These are phyloP conservation scores for Fusarium sp. DNA, from an alignment of 2,329 filamentous ascomycete genomes.

Conservation along the genomic window DNA sequence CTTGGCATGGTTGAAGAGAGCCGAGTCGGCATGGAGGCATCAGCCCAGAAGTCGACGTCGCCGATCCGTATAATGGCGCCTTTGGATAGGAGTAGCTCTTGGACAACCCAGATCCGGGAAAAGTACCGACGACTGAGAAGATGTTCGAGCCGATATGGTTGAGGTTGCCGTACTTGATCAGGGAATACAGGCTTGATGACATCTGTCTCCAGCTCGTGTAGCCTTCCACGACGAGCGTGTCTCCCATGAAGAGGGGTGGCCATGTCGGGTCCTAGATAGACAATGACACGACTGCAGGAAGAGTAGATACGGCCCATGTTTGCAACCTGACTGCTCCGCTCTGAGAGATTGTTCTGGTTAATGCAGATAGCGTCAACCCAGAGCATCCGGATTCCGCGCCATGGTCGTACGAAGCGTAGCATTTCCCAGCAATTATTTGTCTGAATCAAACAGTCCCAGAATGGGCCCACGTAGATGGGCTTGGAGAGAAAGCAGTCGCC, in stretches of 20 bases:
- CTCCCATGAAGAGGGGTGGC: background rate
- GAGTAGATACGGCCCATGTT: slow-evolving; percentile 3
- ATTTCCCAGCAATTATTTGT: slow-evolving; percentile 2
- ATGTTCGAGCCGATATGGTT: background rate
- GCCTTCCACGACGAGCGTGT: background rate
- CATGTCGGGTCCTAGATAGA: background rate
- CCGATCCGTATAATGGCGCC: background rate
- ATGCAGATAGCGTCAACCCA: slow-evolving; percentile 13
- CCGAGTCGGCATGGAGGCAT: background rate
- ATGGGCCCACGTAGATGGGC: background rate
- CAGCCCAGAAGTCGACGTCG: background rate
- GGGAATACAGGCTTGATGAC: background rate
- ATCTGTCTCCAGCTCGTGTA: background rate
- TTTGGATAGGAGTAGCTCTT: background rate
- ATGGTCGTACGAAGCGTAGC: background rate
- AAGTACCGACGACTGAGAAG: background rate
- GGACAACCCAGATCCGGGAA: background rate
- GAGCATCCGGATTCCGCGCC: background rate
- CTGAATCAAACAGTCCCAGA: background rate
- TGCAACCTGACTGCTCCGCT: background rate
- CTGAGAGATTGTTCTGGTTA: background rate
- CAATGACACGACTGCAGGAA: background rate
- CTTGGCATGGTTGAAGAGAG: background rate
- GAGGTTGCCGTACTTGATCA: background rate
- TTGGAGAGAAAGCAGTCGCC: background rate